These are phyloP conservation scores for Fusarium sororula DNA, from an alignment of 2,329 filamentous ascomycete genomes.

Conservation along the genomic window DNA sequence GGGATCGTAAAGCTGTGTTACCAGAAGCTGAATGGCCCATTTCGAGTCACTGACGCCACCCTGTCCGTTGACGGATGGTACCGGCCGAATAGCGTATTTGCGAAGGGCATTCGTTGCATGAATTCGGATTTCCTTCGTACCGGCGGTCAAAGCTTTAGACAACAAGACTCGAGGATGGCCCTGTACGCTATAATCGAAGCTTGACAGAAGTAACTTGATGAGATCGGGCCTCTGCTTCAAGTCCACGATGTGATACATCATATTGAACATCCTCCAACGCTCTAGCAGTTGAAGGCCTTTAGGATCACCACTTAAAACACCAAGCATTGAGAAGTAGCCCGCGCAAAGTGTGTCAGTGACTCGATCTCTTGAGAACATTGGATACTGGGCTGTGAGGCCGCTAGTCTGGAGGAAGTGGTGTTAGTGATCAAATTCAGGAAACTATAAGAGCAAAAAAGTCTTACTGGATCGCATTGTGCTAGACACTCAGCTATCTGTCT, in stretches of 20 bases:
- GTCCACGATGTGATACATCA: slow-evolving; percentile 99
- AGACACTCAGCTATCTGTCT: slow-evolving; percentile 95
- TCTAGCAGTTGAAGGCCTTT: slow-evolving; percentile 91
- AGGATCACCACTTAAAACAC: slow-evolving; percentile 82
- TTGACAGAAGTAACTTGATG: slow-evolving; percentile 85
- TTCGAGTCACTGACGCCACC: slow-evolving; percentile 73
- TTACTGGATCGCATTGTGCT: slow-evolving; percentile 90
- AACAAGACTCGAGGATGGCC: slow-evolving; percentile 92
- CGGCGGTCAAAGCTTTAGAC: slow-evolving; percentile 91
- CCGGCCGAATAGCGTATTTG: slow-evolving; percentile 76
- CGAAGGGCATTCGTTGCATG: slow-evolving; percentile 86
- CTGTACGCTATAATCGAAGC: slow-evolving; percentile 89
- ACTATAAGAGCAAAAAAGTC: slow-evolving; percentile 25
- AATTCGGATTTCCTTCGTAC: slow-evolving; percentile 90
- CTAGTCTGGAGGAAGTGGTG: slow-evolving; percentile 60
- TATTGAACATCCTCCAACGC: slow-evolving; percentile 97
- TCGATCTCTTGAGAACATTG: slow-evolving; percentile 87
- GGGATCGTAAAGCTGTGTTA: slow-evolving; percentile 97
- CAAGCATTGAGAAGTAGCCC: slow-evolving; percentile 94
- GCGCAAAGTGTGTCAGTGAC: slow-evolving; percentile 88
- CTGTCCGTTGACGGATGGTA: slow-evolving; percentile 50
- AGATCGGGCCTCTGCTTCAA: slow-evolving; percentile 90
- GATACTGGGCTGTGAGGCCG: slow-evolving; percentile 80
- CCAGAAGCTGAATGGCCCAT: slow-evolving; percentile 96
- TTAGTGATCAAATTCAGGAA: slow-evolving; percentile 31